A percentile compares a stretch with the other conserved stretches of the same genome.
These are phyloP conservation scores for Phytophthora hibernalis DNA, from an alignment of 352 stramenopile species.

Conservation along the genomic window DNA sequence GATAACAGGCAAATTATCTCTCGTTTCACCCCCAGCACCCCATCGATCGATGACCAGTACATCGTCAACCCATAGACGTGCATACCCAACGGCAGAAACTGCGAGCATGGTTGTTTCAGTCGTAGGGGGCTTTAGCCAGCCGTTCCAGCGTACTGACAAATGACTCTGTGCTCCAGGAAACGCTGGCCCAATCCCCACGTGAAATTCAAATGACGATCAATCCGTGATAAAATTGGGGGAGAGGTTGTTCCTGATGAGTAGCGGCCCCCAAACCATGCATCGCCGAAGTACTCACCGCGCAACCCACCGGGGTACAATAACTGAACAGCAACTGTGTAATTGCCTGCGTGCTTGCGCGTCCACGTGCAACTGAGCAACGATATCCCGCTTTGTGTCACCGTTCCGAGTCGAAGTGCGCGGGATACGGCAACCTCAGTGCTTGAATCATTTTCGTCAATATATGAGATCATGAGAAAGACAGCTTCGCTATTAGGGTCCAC, in stretches of 20 bases:
- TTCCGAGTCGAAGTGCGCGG: slow-evolving; percentile 22
- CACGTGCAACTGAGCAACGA: slow-evolving; percentile 49
- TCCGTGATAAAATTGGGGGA: slow-evolving; percentile 42
- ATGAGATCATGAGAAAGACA: slow-evolving; percentile 32
- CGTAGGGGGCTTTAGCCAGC: slow-evolving; percentile 60
- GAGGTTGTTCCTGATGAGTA: background rate
- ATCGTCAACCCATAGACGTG: slow-evolving; percentile 72
- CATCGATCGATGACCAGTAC: slow-evolving; percentile 71
- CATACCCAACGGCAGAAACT: slow-evolving; percentile 56
- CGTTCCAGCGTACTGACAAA: slow-evolving; percentile 70
- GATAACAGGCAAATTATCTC: slow-evolving; percentile 20
- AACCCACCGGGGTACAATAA: slow-evolving; percentile 67
- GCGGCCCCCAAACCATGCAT: slow-evolving; percentile 60
- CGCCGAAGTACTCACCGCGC: slow-evolving; percentile 68
- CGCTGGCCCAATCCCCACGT: slow-evolving; percentile 60
- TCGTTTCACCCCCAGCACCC: slow-evolving; percentile 44
- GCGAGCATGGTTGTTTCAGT: slow-evolving; percentile 53
- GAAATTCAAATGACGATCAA: slow-evolving; percentile 79
- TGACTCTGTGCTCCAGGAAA: slow-evolving; percentile 64
- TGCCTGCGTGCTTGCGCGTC: slow-evolving; percentile 49
- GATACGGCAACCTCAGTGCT: slow-evolving; percentile 21
- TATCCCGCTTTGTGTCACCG: slow-evolving; percentile 16
- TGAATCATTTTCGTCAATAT: slow-evolving; percentile 32
- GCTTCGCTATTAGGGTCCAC: slow-evolving; percentile 20
- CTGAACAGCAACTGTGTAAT: slow-evolving; percentile 63